Evolutionary conservation across 495 filamentous ascomycete species (phyloP).

Genomic region (Penicillium argentinense): DNA sequence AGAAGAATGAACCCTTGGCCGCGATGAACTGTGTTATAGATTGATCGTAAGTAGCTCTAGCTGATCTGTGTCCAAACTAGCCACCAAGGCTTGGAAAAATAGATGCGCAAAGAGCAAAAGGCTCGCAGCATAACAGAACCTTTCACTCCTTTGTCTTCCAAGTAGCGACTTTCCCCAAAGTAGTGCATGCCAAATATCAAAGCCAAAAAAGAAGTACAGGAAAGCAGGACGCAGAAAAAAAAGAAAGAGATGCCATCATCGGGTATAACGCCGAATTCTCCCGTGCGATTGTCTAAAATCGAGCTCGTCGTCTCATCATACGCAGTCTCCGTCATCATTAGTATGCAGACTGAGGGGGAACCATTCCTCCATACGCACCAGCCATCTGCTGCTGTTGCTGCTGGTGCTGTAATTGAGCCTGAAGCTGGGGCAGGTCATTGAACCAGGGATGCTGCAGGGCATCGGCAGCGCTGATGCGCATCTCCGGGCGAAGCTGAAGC

Average conservation of each 20-base stretch:
- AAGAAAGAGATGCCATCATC: conserved; percentile 18
- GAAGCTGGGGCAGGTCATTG: conserved; percentile 56
- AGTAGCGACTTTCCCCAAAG: too few relatives aligned
- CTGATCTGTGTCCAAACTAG: too few relatives aligned
- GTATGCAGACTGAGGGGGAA: conserved; percentile 41
- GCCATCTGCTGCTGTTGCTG: conserved; percentile 45
- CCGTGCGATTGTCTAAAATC: conserved; percentile 33
- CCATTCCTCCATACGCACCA: conserved; percentile 43
- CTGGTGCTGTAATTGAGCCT: conserved; percentile 51
- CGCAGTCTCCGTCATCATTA: conserved; percentile 16
- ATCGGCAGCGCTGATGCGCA: conserved; percentile 80
- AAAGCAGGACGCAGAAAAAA: conserved; percentile 5
- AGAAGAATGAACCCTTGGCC: too few relatives aligned
- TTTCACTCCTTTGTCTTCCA: too few relatives aligned
- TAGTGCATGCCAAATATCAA: too few relatives aligned
- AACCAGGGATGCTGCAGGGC: conserved; percentile 94
- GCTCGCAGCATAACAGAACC: too few relatives aligned
- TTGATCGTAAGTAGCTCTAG: too few relatives aligned
- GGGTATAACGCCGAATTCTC: conserved; percentile 40
- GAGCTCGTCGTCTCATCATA: conserved; percentile 34
- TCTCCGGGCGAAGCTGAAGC: conserved; percentile 91
- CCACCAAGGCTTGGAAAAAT: too few relatives aligned
- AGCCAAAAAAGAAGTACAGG: conserved; percentile 8
- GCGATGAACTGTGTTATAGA: too few relatives aligned
- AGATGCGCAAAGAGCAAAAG: too few relatives aligned